A percentile compares a stretch with the other conserved stretches of the same genome.
Evolutionary conservation across 2,329 filamentous ascomycete species (phyloP).

Genomic region (Lachnum nothofagi): DNA sequence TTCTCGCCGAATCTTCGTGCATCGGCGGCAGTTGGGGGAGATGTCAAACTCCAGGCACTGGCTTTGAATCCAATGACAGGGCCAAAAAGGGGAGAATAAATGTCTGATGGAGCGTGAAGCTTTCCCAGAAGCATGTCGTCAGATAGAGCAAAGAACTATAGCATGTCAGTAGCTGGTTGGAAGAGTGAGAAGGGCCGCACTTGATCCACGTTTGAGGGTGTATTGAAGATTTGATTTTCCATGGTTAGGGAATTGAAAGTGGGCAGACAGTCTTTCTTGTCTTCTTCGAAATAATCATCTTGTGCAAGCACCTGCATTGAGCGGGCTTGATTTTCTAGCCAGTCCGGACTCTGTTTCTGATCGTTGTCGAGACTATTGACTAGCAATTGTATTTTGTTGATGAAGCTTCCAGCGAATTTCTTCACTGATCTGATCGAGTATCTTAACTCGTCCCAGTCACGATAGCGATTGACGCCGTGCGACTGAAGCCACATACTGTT

Average conservation of each 20-base stretch:
- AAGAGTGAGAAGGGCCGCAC: not conserved
- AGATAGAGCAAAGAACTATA: conserved; percentile 39
- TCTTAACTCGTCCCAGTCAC: conserved; percentile 41
- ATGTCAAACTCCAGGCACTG: conserved; percentile 38
- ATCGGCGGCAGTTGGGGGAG: conserved; percentile 31
- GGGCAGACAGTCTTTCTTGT: conserved; percentile 37
- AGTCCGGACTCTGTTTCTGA: conserved; percentile 19
- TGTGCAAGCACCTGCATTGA: conserved; percentile 37
- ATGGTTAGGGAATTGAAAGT: conserved; percentile 42
- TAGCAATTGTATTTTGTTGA: conserved; percentile 41
- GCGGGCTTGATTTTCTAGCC: conserved; percentile 20
- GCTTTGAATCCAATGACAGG: conserved; percentile 40
- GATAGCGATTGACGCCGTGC: conserved; percentile 41
- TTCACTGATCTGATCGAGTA: conserved; percentile 41
- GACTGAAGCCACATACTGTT: conserved; percentile 38
- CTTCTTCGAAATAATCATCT: conserved; percentile 39
- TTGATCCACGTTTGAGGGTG: conserved; percentile 36
- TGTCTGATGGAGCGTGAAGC: conserved; percentile 38
- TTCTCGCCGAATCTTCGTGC: conserved; percentile 38
- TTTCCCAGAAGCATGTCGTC: conserved; percentile 43
- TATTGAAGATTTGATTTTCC: conserved; percentile 41
- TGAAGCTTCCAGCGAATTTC: conserved; percentile 37
- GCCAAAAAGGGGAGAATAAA: conserved; percentile 41
- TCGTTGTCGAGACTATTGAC: conserved; percentile 36
- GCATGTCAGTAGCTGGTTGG: not conserved